Evolutionary conservation across 441 rosid species (phyloP), one percentile per base, ranked within the genome.

Genomic region (Geranium incanum): DNA sequence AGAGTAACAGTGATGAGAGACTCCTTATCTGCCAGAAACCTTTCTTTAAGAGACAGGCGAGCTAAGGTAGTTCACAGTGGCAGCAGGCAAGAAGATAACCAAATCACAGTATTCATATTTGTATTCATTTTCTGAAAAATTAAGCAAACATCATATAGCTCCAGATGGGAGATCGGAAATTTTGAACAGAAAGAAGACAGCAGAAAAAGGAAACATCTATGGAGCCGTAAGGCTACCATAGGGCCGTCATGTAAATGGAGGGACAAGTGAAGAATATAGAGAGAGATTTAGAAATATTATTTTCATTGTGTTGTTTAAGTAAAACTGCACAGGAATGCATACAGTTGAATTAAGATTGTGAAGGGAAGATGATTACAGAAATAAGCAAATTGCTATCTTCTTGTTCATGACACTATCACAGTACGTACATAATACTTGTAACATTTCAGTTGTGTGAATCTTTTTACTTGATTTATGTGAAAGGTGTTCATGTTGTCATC

Each of bases 11-110:
- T 16, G 96, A 93, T 3, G 98, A 91, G 82, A 91, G 80, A 82
- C 97, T 95, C 57, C 97, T 95, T 18, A 78, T 95, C 77, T 93
- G 98, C 76, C 99, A 95, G 84, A 95, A 95, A 78, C 97, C 99
- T 38, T 88, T 93, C 80, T 75, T 84, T 21, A 93, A 88, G 85
- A 82, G 78, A 78, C 94, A 83, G 79, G 63, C 63, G 15, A 57
- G 63, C 18, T 57, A 16, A 55, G 5, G 7, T 5, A 5, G 18
- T 3, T 50, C n/a, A 11, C 19, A 52, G 21, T 21, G 21, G 21
- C 21, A 21, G 21, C 21, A 21, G 21, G 21, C 21, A 7, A 43
- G 50, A 43, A 43, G 50, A 43, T 6, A 55, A 19, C 21, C 19
- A 55, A 55, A 55, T 6, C 18, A 43, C 12, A 52, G 60, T n/a